phyloP scores from a whole-genome alignment of 306 rosid species.

The Fragaria nilgerrensis region DNA sequence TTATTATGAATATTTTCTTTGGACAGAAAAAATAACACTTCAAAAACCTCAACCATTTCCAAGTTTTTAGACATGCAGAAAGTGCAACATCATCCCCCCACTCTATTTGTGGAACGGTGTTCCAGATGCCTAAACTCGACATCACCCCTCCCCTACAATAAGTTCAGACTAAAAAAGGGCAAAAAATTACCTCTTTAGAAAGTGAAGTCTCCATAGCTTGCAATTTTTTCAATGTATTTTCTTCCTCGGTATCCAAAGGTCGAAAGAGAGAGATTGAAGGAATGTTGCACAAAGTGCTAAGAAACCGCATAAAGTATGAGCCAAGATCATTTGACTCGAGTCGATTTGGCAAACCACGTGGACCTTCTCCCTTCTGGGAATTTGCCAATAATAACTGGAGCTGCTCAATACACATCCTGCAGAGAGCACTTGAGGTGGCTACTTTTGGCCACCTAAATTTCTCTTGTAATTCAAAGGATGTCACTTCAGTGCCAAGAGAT shows the following conservation, averaged over 20 bases:
- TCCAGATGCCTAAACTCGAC: neutral
- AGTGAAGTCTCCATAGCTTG: conserved; percentile 63
- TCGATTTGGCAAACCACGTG: conserved; percentile 39
- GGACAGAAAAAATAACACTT: neutral
- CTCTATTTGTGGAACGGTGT: neutral
- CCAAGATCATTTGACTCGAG: conserved; percentile 77
- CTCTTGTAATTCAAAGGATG: conserved; percentile 89
- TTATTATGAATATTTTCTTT: neutral
- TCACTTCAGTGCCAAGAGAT: conserved; percentile 89
- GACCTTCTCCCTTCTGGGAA: conserved; percentile 80
- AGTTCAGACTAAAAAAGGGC: neutral
- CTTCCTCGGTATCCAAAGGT: conserved; percentile 63
- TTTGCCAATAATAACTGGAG: conserved; percentile 72
- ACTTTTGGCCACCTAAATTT: conserved; percentile 91
- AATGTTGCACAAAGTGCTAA: conserved; percentile 71
- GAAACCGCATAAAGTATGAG: conserved; percentile 82
- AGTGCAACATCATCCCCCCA: neutral
- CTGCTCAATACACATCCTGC: conserved; percentile 88
- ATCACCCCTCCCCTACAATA: neutral
- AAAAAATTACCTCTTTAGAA: conserved; percentile 54
- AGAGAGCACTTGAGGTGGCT: conserved; percentile 77
- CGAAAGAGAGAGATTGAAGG: conserved; percentile 89
- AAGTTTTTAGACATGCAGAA: neutral
- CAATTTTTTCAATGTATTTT: conserved; percentile 57
- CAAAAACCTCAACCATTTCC: neutral